Evolutionary conservation across 2,329 filamentous ascomycete species (phyloP), one percentile per base, ranked within the genome.

Genomic region (Alternaria gansuensis): DNA sequence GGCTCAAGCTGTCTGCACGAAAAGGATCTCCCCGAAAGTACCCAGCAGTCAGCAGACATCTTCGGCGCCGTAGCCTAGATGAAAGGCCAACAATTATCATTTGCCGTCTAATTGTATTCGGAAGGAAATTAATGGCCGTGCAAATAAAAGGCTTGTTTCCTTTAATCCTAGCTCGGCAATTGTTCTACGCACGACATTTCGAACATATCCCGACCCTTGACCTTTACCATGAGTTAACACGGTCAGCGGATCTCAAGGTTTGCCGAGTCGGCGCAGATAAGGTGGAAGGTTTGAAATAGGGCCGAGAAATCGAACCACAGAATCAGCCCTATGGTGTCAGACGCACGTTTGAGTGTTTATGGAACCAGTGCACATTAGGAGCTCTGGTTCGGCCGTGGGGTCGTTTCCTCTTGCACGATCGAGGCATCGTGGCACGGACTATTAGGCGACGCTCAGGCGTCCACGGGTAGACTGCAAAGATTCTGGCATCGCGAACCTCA

Each of bases 111-210:
- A 9, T 36, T 10, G 23, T 36, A 21, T 23, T 46, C 21, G 37
- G 31, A 39, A 36, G 28, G 14, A n/a, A 44, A 46, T 34, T 51
- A 51, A 36, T 24, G 37, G n/a, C n/a, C 11, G 17, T 17, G 17
- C 58, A 54, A 37, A 58, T 54, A 48, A 43, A 51, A 59, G 56
- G 50, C 50, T 58, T 60, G 44, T 53, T 59, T 53, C 54, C 29
- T 41, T 58, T 58, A 49, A 51, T 43, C 50, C 50, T 50, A 54
- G 58, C 45, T 54, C 54, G 54, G 58, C 45, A 54, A 36, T 46
- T 26, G 26, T 28, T 29, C 28, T 29, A 50, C 6, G 26, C 43
- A 39, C 48, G 34, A 49, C n/a, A 50, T 58, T 57, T 57, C 51
- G 40, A 45, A 34, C 17, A 45, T 48, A 7, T 41, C 14, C 33